Evolutionary conservation across 352 stramenopile species (phyloP), one percentile per base, ranked within the genome.

Genomic region (Phytophthora palmivora): DNA sequence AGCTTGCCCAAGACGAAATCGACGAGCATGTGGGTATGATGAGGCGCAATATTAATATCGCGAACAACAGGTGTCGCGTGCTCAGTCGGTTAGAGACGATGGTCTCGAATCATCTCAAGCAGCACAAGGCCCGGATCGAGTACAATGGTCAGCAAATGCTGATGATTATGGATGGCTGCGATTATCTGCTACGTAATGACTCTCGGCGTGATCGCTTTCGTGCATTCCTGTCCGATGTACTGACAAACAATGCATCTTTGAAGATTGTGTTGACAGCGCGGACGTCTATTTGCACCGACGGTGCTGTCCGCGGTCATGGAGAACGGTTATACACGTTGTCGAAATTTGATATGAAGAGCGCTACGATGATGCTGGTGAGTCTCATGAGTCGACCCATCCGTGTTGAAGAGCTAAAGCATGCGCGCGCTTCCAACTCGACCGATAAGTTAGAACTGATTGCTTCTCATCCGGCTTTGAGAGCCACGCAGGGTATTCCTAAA

Each of bases 361-460:
- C 84, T 16, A 87, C 81, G 6, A 89, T 87, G 66, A 84, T 92
- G 81, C 61, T 92, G 6, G 68, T 92, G 45, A 87, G 81, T 63
- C 73, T 92, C 18, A 76, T 91, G 62, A 92, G 82, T 49, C 84
- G 84, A 11, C 78, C 81, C 1, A 88, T 92, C 49, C 81, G 81
- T 18, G 22, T 89, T 5, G 82, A 92, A 36, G 84, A 92, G 37
- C 63, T 92, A 12, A 85, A 86, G 51, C 70, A 61, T 19, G 64
- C 81, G 21, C 55, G 56, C 7, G 26, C 41, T 24, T 46, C 45
- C 3, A 69, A 62, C 9, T 77, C 81, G 2, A 75, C 66, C 2
- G 79, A 92, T 56, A 91, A 91, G 51, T 45, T 92, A n/a, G 84
- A 92, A 46, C 44, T 88, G 5, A 87, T 92, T 44, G 71, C 81